These are phyloP conservation scores for Telopea speciosissima DNA, from an alignment of 177 flowering plant species.

Conservation along the genomic window DNA sequence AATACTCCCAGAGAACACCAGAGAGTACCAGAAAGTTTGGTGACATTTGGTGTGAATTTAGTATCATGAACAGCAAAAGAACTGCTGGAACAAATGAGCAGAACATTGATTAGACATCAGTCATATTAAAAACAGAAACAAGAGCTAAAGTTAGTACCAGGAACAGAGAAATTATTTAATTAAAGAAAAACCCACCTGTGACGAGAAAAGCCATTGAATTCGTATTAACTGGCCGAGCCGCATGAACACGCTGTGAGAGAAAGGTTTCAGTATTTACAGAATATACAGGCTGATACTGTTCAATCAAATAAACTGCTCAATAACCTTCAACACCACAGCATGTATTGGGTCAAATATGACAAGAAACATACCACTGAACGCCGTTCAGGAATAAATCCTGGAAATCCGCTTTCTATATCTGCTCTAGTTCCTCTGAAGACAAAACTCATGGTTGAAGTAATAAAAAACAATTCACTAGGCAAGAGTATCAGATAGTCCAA, in stretches of 20 bases:
- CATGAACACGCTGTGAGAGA: conserved; percentile 62
- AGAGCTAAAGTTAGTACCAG: not conserved
- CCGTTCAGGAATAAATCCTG: conserved; percentile 49
- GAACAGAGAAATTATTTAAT: not conserved
- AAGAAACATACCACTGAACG: conserved; percentile 39
- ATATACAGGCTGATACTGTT: not conserved
- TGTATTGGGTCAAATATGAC: not conserved
- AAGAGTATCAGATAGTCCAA: not conserved
- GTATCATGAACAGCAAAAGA: conserved; percentile 86
- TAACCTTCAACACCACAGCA: not conserved
- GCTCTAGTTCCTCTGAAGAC: conserved; percentile 67
- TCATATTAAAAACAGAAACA: not conserved
- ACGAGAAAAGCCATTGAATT: conserved; percentile 82
- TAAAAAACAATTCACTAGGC: not conserved
- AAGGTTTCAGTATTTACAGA: conserved; percentile 7
- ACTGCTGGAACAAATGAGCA: conserved; percentile 42
- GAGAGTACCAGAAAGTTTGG: conserved; percentile 83
- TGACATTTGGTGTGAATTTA: conserved; percentile 95
- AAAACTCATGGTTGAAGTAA: conserved; percentile 52
- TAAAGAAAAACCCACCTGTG: conserved; percentile 43
- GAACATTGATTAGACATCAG: not conserved
- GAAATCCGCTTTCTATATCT: conserved; percentile 63
- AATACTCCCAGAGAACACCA: not conserved
- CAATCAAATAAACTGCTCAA: not conserved
- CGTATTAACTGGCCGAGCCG: conserved; percentile 66